These are phyloP conservation scores for Alternaria ventricosa DNA, from an alignment of 2,329 filamentous ascomycete genomes.

Conservation along the genomic window DNA sequence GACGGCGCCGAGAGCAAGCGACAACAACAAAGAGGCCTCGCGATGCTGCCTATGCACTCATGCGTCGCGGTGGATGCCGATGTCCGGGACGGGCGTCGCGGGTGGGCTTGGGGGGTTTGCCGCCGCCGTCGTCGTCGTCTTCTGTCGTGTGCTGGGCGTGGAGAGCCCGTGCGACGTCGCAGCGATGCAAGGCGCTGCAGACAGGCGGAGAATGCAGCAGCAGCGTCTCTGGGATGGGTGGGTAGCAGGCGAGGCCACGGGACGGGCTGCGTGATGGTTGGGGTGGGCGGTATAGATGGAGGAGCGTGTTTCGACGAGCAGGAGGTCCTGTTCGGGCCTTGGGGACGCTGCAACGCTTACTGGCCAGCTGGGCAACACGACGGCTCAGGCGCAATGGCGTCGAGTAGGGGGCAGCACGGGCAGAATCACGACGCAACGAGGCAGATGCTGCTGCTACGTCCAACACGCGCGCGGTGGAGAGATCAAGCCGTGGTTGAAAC, in stretches of 20 bases:
- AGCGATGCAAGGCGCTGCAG: conserved; percentile 27
- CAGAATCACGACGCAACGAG: conserved; percentile 3
- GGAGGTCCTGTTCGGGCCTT: conserved; percentile 33
- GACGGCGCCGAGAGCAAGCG: conserved; percentile 29
- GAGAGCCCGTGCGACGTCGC: conserved; percentile 42
- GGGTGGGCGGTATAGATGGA: conserved; percentile 28
- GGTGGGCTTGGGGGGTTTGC: conserved; percentile 13
- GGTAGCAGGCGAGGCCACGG: conserved; percentile 20
- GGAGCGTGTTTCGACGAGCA: conserved; percentile 30
- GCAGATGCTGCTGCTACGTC: not conserved
- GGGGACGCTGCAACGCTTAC: conserved; percentile 34
- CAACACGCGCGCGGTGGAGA: not conserved
- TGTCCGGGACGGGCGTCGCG: conserved; percentile 10
- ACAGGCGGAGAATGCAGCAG: conserved; percentile 18
- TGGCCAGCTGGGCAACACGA: conserved; percentile 28
- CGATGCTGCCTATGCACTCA: conserved; percentile 33
- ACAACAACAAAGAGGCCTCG: conserved; percentile 21
- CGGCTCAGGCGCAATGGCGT: conserved; percentile 31
- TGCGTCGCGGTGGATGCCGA: conserved; percentile 28
- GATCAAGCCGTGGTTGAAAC: not conserved
- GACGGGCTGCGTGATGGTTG: conserved; percentile 26
- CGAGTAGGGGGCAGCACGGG: conserved; percentile 6
- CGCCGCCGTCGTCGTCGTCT: conserved; percentile 8
- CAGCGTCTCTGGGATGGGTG: conserved; percentile 18
- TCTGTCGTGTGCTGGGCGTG: conserved; percentile 47